Base-by-base conservation (phyloP, 352 stramenopile species). In the Globisporangium emineosum region DNA sequence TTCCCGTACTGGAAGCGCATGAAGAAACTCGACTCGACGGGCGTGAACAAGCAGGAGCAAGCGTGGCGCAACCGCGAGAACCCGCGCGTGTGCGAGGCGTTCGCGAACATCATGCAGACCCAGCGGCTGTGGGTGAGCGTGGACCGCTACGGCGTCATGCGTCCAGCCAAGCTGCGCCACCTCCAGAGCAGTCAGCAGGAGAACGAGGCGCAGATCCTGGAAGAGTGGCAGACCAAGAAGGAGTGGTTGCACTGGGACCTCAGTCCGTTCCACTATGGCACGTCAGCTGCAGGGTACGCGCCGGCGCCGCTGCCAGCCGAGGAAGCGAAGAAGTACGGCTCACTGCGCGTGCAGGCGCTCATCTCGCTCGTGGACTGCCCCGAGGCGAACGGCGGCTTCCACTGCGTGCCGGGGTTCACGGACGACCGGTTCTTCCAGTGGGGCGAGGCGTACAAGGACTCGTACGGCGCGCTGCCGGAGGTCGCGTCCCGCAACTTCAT, bases 1-100 rank as follows among this genome's bases (percentile, higher is more conserved):
- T 83, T 83, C 55, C 75, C 75, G 29, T 83, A 71, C 70, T 80
- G 70, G 75, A 83, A 83, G 66, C 72, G 72, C 62, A 80, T 83
- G 75, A 80, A 83, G 64, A 83, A 79, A 47, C 68, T 83, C 32
- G 75, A 80, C 43, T 55, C 47, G 13, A 83, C 75, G 27, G 66
- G 69, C 21, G 67, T 83, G 61, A 80, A 78, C 51, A 64, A 65
- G 15, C 75, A 83, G 52, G 45, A 66, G 53, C 75, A 83, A 62
- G 73, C 75, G 49, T 83, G 75, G 75, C 69, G 65, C 51, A 83
- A 83, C 60, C 75, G 75, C 30, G 69, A 83, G 70, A 80, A 80
- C 62, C 37, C 62, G 21, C 40, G 50, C 5, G 70, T 83, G 40
- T 72, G 78, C 66, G 40, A 66, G 35, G 72, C 60, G 30, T 83